A percentile compares a stretch with the other conserved stretches of the same genome.
These are phyloP conservation scores for Aspergillus arachidicola DNA, from an alignment of 2,329 filamentous ascomycete genomes.

Conservation along the genomic window DNA sequence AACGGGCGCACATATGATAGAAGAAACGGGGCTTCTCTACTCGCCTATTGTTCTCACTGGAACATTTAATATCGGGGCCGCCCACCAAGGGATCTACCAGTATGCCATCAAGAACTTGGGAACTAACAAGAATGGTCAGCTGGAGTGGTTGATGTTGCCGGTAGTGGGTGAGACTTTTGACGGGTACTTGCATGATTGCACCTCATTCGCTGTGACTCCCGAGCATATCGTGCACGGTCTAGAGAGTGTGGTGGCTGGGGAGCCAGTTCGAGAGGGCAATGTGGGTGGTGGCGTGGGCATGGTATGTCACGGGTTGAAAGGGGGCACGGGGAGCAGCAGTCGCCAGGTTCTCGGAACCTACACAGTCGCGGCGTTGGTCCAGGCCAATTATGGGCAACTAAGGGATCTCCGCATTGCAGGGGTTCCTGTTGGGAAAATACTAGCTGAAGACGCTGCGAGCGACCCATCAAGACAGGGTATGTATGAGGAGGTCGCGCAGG, in stretches of 20 bases:
- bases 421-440: neutral
- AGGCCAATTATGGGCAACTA: neutral
- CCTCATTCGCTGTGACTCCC: neutral
- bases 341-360: neutral
- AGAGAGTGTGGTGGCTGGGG: neutral
- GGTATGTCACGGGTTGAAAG: neutral
- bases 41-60: neutral
- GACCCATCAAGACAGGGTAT: too few relatives aligned
- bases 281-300: neutral
- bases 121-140: neutral
- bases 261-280: neutral
- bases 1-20: neutral
- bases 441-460: too few relatives aligned
- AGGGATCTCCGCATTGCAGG: neutral
- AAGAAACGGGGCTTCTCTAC: neutral
- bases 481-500: too few relatives aligned
- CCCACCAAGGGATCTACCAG: too few relatives aligned
- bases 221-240: neutral
- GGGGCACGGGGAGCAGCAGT: neutral
- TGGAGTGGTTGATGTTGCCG: neutral
- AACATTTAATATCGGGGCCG: too few relatives aligned
- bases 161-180: neutral
- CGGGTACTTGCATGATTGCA: neutral
- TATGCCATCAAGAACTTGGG: too few relatives aligned
- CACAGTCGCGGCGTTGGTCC: neutral